A percentile compares a stretch with the other conserved stretches of the same genome.
Evolutionary conservation across 495 filamentous ascomycete species (phyloP).

Genomic region (Tuber indicum): DNA sequence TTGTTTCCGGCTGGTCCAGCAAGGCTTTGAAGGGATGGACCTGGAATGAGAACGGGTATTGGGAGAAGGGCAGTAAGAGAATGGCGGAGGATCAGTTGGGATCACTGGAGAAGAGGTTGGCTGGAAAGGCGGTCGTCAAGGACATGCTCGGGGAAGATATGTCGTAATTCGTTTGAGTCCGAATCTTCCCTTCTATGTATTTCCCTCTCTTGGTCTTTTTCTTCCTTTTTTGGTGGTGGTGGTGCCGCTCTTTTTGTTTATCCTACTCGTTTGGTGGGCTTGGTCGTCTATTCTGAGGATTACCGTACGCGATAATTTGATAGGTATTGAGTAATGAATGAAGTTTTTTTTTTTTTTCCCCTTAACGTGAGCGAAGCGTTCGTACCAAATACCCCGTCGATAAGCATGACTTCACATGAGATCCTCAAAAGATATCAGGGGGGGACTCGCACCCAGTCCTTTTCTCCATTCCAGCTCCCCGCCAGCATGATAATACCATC

Average conservation of each 20-base stretch:
- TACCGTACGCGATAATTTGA: no score
- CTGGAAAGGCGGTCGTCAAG: conserved; percentile 30
- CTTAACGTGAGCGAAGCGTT: background rate
- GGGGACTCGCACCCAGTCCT: no score
- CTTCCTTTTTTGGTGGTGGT: background rate
- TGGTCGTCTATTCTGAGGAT: background rate
- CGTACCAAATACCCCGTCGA: background rate
- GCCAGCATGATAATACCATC: no score
- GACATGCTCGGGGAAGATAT: conserved; percentile 30
- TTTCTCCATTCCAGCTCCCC: no score
- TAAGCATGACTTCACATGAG: no score
- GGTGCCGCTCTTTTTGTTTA: background rate
- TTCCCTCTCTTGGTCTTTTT: background rate
- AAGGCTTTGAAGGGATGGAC: conserved; percentile 28
- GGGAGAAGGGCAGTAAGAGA: conserved; percentile 23
- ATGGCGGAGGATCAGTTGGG: conserved; percentile 30
- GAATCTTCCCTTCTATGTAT: background rate
- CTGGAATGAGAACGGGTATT: conserved; percentile 24
- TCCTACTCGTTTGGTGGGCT: no score
- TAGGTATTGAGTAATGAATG: no score
- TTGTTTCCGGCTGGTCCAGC: conserved; percentile 25
- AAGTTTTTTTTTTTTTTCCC: background rate
- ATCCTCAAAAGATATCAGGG: no score
- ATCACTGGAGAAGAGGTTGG: conserved; percentile 34
- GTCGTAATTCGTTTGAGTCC: conserved; percentile 5